A percentile compares a stretch with the other conserved stretches of the same genome.
These are phyloP conservation scores for Globisporangium acanthophoron DNA, from an alignment of 352 stramenopile species.

Conservation along the genomic window DNA sequence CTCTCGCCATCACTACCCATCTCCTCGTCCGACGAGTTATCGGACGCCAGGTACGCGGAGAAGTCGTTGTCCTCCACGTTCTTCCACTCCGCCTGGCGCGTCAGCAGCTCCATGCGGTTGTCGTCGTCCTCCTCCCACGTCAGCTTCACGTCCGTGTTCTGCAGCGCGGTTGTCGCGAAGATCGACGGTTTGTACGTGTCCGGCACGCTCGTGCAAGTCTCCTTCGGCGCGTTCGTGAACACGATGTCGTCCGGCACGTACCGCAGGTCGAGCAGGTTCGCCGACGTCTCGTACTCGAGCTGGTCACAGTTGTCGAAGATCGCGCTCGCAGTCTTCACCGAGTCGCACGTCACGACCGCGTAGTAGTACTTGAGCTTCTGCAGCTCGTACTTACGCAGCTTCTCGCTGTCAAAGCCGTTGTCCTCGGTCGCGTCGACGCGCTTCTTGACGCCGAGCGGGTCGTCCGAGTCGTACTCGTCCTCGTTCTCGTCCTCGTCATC, in stretches of 20 bases:
- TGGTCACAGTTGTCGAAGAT: constrained; percentile 96
- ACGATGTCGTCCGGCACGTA: constrained; percentile 91
- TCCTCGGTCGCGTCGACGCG: constrained; percentile 46
- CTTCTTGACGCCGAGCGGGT: constrained; percentile 64
- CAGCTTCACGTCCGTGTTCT: constrained; percentile 91
- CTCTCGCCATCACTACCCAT: constrained; percentile 35
- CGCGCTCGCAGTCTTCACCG: constrained; percentile 83
- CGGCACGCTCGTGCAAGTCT: constrained; percentile 75
- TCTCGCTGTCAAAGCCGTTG: constrained; percentile 91
- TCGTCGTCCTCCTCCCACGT: constrained; percentile 95
- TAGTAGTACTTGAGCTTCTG: constrained; percentile 99
- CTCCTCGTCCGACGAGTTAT: constrained; percentile 53
- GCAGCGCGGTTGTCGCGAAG: constrained; percentile 91
- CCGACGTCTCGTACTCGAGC: constrained; percentile 96
- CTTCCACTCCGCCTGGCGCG: constrained; percentile 71
- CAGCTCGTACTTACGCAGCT: constrained; percentile 95
- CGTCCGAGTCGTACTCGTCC: constrained; percentile 61
- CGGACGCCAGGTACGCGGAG: constrained; percentile 90
- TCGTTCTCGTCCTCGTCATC: constrained; percentile 30
- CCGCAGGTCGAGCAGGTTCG: constrained; percentile 92
- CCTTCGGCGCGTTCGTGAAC: constrained; percentile 87
- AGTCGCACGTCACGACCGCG: constrained; percentile 93
- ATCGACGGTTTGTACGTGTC: constrained; percentile 93
- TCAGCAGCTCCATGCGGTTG: constrained; percentile 85
- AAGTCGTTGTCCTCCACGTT: constrained; percentile 91